Conservation (phyloP, 148 eudicot genomes). For the Oxyria digyna region DNA sequence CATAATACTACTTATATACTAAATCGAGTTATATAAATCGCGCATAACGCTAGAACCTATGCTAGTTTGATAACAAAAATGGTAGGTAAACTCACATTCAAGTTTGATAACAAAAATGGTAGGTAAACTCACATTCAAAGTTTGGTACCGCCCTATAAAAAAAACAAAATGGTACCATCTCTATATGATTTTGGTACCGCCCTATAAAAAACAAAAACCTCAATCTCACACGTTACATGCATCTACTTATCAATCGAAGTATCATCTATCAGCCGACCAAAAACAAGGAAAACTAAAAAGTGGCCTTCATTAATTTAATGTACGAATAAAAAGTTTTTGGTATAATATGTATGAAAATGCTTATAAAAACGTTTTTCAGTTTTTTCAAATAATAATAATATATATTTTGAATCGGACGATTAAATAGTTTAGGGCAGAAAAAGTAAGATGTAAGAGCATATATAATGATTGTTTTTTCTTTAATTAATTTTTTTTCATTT, state of each 20-base stretch:
- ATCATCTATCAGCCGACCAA: background rate
- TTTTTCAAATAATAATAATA: background rate
- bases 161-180: too few species aligned
- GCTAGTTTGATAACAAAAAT: background rate
- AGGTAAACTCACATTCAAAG: background rate
- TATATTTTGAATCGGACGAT: background rate
- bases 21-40: too few species aligned
- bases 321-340: too few species aligned
- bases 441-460: background rate
- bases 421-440: background rate
- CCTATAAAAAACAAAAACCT: too few species aligned
- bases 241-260: too few species aligned
- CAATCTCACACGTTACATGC: background rate
- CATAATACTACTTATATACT: too few species aligned
- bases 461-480: too few species aligned
- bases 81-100: background rate
- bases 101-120: background rate
- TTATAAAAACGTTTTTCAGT: too few species aligned
- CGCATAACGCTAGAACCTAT: too few species aligned
- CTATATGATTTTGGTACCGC: too few species aligned
- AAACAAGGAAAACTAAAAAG: background rate
- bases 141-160: background rate
- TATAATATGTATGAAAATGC: too few species aligned
- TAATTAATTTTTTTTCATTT: too few species aligned
- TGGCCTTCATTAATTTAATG: background rate